A percentile compares a stretch with the other conserved stretches of the same genome.
These are phyloP conservation scores for Didymella lethalis DNA, from an alignment of 2,329 filamentous ascomycete species.

Conservation along the genomic window DNA sequence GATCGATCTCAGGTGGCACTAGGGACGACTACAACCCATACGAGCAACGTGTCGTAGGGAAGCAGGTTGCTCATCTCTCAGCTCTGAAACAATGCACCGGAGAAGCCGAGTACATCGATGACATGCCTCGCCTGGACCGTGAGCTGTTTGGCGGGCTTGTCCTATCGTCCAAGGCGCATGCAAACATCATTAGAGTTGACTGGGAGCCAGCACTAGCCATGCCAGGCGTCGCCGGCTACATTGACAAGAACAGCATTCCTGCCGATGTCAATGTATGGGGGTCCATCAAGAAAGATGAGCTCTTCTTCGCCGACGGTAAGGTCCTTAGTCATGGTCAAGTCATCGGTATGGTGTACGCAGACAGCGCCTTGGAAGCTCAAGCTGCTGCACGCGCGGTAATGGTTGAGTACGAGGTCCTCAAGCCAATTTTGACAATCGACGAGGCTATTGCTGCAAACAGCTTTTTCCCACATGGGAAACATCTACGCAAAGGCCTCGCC, in stretches of 20 bases:
- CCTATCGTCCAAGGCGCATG: conserved; percentile 84
- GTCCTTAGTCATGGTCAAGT: conserved; percentile 88
- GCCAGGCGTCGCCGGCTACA: conserved; percentile 82
- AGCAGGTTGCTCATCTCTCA: conserved; percentile 83
- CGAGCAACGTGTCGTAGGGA: conserved; percentile 81
- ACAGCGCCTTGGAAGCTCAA: conserved; percentile 76
- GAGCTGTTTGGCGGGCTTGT: conserved; percentile 89
- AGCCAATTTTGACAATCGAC: conserved; percentile 88
- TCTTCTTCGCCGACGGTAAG: conserved; percentile 88
- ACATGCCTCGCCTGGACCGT: conserved; percentile 83
- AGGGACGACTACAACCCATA: conserved; percentile 83
- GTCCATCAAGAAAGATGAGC: conserved; percentile 79
- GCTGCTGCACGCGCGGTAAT: conserved; percentile 83
- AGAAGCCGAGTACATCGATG: conserved; percentile 93
- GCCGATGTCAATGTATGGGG: conserved; percentile 89
- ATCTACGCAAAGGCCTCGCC: conserved; percentile 76
- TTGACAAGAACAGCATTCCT: conserved; percentile 83
- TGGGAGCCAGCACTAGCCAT: conserved; percentile 78
- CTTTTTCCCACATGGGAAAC: conserved; percentile 80
- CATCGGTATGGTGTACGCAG: conserved; percentile 87
- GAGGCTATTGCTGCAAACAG: conserved; percentile 89
- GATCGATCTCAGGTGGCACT: conserved; percentile 77
- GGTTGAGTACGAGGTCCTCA: conserved; percentile 87
- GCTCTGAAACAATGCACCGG: conserved; percentile 92
- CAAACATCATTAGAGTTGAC: conserved; percentile 82